A percentile compares a stretch with the other conserved stretches of the same genome.
phyloP scores from a whole-genome alignment of 2,329 filamentous ascomycete species.

The Colletotrichum spaethianum region DNA sequence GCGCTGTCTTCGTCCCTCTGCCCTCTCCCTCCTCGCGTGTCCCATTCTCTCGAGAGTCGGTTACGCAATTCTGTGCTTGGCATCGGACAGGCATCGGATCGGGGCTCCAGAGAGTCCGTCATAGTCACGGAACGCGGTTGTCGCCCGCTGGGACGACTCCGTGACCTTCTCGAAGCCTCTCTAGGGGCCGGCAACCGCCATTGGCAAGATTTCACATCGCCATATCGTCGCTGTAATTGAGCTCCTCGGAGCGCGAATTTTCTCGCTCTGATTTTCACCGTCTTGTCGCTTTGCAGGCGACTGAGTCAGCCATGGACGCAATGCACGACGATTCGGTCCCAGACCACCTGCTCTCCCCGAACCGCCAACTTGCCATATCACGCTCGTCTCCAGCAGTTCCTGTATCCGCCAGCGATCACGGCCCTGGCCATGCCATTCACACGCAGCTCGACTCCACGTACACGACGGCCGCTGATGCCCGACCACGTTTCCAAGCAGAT shows the following conservation, averaged over 20 bases:
- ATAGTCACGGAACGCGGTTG: not conserved
- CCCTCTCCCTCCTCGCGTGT: not conserved
- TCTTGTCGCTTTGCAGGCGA: constrained; percentile 34
- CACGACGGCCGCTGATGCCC: constrained; percentile 48
- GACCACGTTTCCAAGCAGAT: constrained; percentile 40
- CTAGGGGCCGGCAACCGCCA: not conserved
- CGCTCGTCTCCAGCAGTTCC: constrained; percentile 4
- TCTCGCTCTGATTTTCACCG: not conserved
- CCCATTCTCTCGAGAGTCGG: not conserved
- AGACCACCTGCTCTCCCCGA: constrained; percentile 52
- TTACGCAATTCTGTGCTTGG: not conserved
- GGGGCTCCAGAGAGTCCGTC: not conserved
- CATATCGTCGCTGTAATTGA: not conserved
- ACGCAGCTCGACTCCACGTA: constrained; percentile 41
- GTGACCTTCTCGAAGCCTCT: not conserved
- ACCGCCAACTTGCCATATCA: constrained; percentile 50
- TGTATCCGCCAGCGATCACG: constrained; percentile 20
- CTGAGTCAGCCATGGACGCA: constrained; percentile 33
- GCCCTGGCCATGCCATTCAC: constrained; percentile 41
- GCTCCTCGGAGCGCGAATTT: not conserved
- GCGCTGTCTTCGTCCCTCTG: not conserved
- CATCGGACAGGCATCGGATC: not conserved
- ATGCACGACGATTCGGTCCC: constrained; percentile 45
- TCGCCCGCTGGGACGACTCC: not conserved
- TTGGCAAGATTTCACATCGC: not conserved